Conservation (phyloP, 371 early-diverging fungal species). For the Circinella umbellata region DNA sequence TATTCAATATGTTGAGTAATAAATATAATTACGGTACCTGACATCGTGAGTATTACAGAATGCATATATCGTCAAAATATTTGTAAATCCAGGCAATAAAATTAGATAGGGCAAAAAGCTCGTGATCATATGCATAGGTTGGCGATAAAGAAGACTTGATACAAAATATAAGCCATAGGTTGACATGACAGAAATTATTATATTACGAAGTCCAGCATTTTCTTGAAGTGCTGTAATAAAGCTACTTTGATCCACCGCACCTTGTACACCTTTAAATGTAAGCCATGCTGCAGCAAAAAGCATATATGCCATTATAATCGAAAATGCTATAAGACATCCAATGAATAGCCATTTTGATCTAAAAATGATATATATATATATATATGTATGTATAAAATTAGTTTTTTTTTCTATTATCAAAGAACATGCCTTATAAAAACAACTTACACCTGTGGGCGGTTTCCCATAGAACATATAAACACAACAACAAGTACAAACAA, state of each 20-base stretch:
- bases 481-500: slow-evolving; percentile 74
- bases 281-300: slow-evolving; percentile 53
- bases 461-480: slow-evolving; percentile 90
- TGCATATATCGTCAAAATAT: slow-evolving; percentile 72
- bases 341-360: slow-evolving; percentile 48
- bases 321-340: slow-evolving; percentile 40
- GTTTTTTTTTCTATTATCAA: not conserved
- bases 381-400: too few relatives aligned
- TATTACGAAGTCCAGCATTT: slow-evolving; percentile 56
- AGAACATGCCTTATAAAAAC: not conserved
- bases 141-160: slow-evolving; percentile 62
- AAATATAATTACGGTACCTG: slow-evolving; percentile 31
- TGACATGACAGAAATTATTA: slow-evolving; percentile 59
- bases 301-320: slow-evolving; percentile 53
- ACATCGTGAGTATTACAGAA: slow-evolving; percentile 79
- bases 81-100: slow-evolving; percentile 66
- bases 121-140: slow-evolving; percentile 74
- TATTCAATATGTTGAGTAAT: not conserved
- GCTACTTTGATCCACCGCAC: slow-evolving; percentile 38
- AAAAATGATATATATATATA: not conserved
- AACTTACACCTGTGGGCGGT: slow-evolving; percentile 87
- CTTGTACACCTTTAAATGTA: slow-evolving; percentile 50
- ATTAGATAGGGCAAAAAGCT: slow-evolving; percentile 68
- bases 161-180: slow-evolving; percentile 73
- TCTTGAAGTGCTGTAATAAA: slow-evolving; percentile 29